Evolutionary conservation across 2,329 filamentous ascomycete species (phyloP).

Genomic region (Colletotrichum falcatum): DNA sequence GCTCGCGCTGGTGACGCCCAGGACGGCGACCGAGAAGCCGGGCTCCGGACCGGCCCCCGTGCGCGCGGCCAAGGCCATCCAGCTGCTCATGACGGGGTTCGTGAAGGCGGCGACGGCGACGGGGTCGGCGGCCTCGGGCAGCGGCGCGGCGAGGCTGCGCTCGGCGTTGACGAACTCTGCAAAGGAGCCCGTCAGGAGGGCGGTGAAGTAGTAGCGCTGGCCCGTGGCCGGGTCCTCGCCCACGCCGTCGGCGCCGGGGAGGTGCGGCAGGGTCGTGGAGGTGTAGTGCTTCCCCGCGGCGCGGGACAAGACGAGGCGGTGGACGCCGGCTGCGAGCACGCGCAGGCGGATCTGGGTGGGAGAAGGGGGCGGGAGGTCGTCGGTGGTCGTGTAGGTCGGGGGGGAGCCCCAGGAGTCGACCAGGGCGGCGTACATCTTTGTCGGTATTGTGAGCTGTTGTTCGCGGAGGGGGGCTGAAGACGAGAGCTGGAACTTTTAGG

Average conservation of each 20-base stretch:
- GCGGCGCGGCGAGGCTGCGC: slow-evolving; percentile 50
- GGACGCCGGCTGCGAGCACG: slow-evolving; percentile 60
- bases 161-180: slow-evolving; percentile 62
- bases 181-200: slow-evolving; percentile 55
- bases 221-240: slow-evolving; percentile 59
- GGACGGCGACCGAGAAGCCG: slow-evolving; percentile 61
- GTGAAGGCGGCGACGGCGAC: slow-evolving; percentile 63
- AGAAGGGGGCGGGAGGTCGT: slow-evolving; percentile 48
- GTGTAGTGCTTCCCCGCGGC: slow-evolving; percentile 68
- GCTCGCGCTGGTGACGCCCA: slow-evolving; percentile 65
- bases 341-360: slow-evolving; percentile 61
- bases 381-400: slow-evolving; percentile 47
- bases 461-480: neutral
- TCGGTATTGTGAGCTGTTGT: neutral
- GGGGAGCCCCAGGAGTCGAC: slow-evolving; percentile 54
- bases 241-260: slow-evolving; percentile 65
- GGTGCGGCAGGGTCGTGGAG: slow-evolving; percentile 60
- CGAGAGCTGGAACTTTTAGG: neutral
- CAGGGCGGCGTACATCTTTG: slow-evolving; percentile 53
- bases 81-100: slow-evolving; percentile 67
- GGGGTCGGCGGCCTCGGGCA: slow-evolving; percentile 60
- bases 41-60: slow-evolving; percentile 52
- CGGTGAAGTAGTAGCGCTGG: slow-evolving; percentile 62
- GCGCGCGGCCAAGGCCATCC: slow-evolving; percentile 67
- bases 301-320: slow-evolving; percentile 64